Conservation (phyloP, 257 asterid genomes). For the Rauvolfia tetraphylla region DNA sequence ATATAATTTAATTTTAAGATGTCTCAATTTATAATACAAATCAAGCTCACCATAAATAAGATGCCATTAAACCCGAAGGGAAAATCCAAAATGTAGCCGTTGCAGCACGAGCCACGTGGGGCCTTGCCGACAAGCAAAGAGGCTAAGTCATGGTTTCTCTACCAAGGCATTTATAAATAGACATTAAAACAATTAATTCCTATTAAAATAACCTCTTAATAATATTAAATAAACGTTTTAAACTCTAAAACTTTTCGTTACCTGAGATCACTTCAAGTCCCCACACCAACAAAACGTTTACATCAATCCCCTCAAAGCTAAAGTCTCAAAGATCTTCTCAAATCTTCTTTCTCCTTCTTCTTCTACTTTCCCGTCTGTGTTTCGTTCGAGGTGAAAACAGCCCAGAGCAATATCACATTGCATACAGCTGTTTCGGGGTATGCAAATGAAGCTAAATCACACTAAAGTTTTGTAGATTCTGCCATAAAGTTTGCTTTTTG, state of each 20-base stretch:
- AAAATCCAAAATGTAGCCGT: neutral
- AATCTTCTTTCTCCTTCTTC: neutral
- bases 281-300: neutral
- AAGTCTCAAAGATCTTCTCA: neutral
- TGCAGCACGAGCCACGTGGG: conserved; percentile 3
- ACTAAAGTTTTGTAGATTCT: neutral
- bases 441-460: neutral
- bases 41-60: too few species aligned
- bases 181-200: conserved; percentile 3
- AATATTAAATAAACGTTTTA: neutral
- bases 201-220: too few species aligned
- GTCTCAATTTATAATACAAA: too few species aligned
- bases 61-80: too few species aligned
- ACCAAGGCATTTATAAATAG: neutral
- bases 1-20: too few species aligned
- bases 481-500: neutral
- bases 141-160: neutral
- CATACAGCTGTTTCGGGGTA: neutral
- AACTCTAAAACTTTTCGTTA: neutral
- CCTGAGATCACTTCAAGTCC: neutral
- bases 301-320: conserved; percentile 1
- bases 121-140: neutral
- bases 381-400: neutral
- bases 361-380: neutral
- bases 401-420: neutral